Conservation (phyloP, 108 stramenopile genomes). For the Cyclotella atomus region DNA sequence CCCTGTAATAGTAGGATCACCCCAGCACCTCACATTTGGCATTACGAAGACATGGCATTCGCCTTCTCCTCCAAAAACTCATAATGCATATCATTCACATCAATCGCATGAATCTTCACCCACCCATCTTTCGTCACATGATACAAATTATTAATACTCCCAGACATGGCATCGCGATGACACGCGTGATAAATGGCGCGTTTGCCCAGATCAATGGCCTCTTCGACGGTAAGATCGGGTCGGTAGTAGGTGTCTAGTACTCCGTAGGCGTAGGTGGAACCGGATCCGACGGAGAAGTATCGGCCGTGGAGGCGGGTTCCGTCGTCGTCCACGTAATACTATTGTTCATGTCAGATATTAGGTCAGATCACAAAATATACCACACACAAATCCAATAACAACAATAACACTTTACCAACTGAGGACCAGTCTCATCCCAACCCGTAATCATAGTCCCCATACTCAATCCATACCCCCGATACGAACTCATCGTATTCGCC, state of each 20-base stretch:
- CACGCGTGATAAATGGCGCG: conserved; percentile 99
- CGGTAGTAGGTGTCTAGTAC: conserved; percentile 96
- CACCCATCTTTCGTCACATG: conserved; percentile 98
- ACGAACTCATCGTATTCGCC: conserved; percentile 96
- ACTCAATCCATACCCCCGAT: conserved; percentile 97
- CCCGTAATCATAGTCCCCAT: conserved; percentile 99
- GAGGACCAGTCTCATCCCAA: conserved; percentile 99
- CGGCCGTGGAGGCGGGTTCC: conserved; percentile 97
- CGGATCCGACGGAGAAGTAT: conserved; percentile 98
- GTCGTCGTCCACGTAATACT: conserved; percentile 99
- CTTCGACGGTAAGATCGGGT: conserved; percentile 95
- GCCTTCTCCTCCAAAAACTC: conserved; percentile 89
- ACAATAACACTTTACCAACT: conserved; percentile 56
- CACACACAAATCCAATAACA: not conserved
- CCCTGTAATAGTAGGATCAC: too few species aligned
- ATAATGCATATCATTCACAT: conserved; percentile 99
- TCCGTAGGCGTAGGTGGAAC: conserved; percentile 99
- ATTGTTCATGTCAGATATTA: too few species aligned
- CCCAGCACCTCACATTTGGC: not conserved
- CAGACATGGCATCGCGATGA: conserved; percentile 99
- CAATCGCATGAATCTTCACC: conserved; percentile 94
- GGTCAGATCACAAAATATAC: not conserved
- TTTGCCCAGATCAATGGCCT: conserved; percentile 99
- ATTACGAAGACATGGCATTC: conserved; percentile 65
- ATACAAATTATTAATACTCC: conserved; percentile 96